Evolutionary conservation across 139 green algal genomes (phyloP).

Genomic region (Pleodorina starrii): DNA sequence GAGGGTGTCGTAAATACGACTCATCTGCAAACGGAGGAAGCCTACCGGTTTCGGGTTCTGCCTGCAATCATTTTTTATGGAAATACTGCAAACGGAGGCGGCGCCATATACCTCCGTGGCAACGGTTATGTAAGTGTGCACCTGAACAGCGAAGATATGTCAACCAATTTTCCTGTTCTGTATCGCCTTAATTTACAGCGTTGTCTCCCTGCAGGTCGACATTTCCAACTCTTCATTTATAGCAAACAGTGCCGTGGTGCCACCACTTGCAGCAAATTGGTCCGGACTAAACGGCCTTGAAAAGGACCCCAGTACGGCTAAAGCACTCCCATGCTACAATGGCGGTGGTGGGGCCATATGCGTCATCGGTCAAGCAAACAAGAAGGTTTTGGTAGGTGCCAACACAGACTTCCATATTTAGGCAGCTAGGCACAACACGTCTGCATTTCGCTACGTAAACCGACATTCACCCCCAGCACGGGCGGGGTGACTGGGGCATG

Average conservation of each 20-base stretch:
- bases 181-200: not conserved
- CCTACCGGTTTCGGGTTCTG: too few species aligned
- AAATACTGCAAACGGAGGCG: not conserved
- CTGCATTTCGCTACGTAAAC: too few species aligned
- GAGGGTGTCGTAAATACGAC: not conserved
- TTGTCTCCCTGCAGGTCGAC: not conserved
- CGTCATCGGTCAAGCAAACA: not conserved
- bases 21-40: too few species aligned
- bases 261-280: not conserved
- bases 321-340: not conserved
- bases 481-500: too few species aligned
- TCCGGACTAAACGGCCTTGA: not conserved
- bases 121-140: not conserved
- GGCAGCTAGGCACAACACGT: too few species aligned
- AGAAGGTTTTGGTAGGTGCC: not conserved
- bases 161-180: not conserved
- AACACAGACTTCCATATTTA: too few species aligned
- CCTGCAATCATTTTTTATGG: not conserved
- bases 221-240: not conserved
- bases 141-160: too few species aligned
- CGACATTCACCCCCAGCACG: too few species aligned
- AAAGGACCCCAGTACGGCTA: too few species aligned
- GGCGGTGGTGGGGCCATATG: conserved; percentile 1
- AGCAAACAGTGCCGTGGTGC: not conserved
- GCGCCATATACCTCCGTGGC: not conserved